Evolutionary conservation across 148 eudicot genomes (phyloP), one percentile per base, ranked within the genome.

Genomic region (Chenopodium album): DNA sequence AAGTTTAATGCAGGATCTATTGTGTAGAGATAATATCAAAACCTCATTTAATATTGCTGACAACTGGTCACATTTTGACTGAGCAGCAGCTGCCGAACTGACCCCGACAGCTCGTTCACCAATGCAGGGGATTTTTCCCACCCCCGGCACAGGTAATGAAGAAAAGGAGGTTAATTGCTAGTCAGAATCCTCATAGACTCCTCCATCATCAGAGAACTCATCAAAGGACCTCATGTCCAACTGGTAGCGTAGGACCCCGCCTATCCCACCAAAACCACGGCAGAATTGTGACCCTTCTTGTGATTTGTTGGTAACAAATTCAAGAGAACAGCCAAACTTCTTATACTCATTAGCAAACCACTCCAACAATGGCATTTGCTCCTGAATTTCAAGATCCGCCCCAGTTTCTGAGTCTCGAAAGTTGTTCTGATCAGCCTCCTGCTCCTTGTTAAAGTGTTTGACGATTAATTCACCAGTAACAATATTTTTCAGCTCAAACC

Each of bases 301-400:
- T 47, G 85, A 78, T 71, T 63, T 83, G 73, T 83, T 83, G 67
- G 85, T 83, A 13, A 78, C 73, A 73, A 83, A 78, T 64, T 83
- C 85, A 23, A 83, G 77, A 29, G 81, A 71, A 74, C 85, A 83
- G 47, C 85, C 85, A 83, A 78, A 83, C 12, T 83, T 78, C 26
- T 64, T 78, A 73, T 83, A 83, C 65, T 83, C 85, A 46, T 78
- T 78, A n/a, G 76, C 85, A 83, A 83, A 83, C 85, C 85, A 83
- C 54, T 83, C 85, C 71, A 78, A 54, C 29, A 83, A 37, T 11
- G 78, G 47, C 73, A 65, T 78, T 56, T 83, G 78, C 20, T 78
- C 81, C 76, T 78, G 81, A 29, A 83, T 66, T 47, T 83, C 85
- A 41, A 83, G 66, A 47, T 83, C 72, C 16, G 34, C 81, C 12